These are phyloP conservation scores for Thinopyrum elongatum DNA, from an alignment of 176 grass and related monocot genomes.

Conservation along the genomic window DNA sequence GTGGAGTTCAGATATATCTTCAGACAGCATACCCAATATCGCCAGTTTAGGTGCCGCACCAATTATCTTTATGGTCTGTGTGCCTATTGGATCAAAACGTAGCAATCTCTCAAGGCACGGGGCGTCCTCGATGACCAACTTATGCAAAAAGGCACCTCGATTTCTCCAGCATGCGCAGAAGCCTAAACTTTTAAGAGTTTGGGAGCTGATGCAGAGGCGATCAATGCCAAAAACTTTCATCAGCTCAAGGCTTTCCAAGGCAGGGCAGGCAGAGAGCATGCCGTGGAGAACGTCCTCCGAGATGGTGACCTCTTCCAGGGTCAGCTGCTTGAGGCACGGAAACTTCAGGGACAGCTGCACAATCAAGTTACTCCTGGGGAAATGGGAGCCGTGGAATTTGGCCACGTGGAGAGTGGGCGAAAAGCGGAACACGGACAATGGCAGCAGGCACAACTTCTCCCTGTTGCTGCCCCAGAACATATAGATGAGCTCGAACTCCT, in stretches of 20 bases:
- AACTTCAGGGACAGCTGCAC: not conserved
- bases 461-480: rapidly evolving
- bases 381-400: not conserved
- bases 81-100: no score
- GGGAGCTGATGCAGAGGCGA: not conserved
- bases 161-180: not conserved
- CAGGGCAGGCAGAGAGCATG: no score
- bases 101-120: not conserved
- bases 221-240: not conserved
- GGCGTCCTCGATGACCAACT: not conserved
- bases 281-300: no score
- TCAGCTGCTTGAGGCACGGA: no score
- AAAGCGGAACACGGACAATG: not conserved
- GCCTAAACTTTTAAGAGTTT: not conserved
- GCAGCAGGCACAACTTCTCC: not conserved
- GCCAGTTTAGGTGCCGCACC: not conserved
- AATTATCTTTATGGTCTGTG: not conserved
- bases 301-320: no score
- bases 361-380: not conserved
- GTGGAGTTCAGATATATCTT: not conserved
- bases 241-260: not conserved
- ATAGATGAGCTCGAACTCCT: not conserved
- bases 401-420: not conserved
- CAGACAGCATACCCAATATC: not conserved
- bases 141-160: not conserved